A percentile compares a stretch with the other conserved stretches of the same genome.
phyloP scores from a whole-genome alignment of 1,139 yeast genomes.

The Meyerozyma guilliermondii region DNA sequence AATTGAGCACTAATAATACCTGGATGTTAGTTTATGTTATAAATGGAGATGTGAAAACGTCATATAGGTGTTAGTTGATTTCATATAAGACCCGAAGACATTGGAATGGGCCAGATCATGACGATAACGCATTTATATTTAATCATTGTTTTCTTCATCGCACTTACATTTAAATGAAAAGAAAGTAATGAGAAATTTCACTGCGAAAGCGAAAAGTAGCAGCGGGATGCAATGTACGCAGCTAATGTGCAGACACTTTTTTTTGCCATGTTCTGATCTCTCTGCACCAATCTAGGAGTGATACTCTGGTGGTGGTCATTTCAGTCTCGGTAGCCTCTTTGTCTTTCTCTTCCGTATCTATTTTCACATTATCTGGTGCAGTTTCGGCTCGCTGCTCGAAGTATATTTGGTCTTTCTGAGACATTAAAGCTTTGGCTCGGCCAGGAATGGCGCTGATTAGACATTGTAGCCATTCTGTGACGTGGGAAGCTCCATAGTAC shows the following conservation, averaged over 20 bases:
- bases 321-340: neutral
- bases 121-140: slow-evolving; percentile 3
- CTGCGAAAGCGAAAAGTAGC: neutral
- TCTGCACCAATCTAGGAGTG: neutral
- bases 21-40: neutral
- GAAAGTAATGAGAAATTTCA: neutral
- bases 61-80: slow-evolving; percentile 3
- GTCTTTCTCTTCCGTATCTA: neutral
- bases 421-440: slow-evolving; percentile 20
- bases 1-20: neutral
- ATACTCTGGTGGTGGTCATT: neutral
- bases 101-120: slow-evolving; percentile 1
- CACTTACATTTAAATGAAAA: neutral
- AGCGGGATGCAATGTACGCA: neutral
- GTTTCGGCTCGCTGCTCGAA: slow-evolving; percentile 31
- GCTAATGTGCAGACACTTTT: slow-evolving; percentile 1
- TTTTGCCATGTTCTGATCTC: neutral
- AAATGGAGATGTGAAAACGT: neutral
- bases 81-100: slow-evolving; percentile 1
- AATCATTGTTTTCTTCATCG: slow-evolving; percentile 2
- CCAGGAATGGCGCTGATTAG: slow-evolving; percentile 29
- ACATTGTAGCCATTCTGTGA: slow-evolving; percentile 14
- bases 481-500: slow-evolving; percentile 9
- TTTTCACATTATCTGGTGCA: slow-evolving; percentile 1
- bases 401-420: slow-evolving; percentile 37